Evolutionary conservation across 2,329 filamentous ascomycete genomes (phyloP), one percentile per base, ranked within the genome.

Genomic region (Scedosporium dehoogii): DNA sequence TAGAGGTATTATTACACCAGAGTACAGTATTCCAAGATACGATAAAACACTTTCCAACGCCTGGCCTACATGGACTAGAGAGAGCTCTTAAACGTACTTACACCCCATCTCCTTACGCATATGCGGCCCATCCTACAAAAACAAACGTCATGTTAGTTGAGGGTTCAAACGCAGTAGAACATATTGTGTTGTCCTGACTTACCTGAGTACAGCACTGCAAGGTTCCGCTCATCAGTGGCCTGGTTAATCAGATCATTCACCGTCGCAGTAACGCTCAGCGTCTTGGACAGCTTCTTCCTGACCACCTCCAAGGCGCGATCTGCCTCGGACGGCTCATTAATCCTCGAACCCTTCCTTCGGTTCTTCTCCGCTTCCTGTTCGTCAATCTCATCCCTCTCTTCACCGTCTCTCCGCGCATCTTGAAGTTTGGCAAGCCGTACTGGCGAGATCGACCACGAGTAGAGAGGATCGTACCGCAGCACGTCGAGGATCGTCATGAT

Each of bases 401-500:
- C 75, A 3, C 76, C 78, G 46, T 76, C 81, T 48, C 81, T 80
- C 55, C 86, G 78, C 7, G 82, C 84, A 68, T 85, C 83, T 69
- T 88, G 85, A 62, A 88, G 74, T 69, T 86, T 87, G 48, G 84
- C 83, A 63, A 88, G 74, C 21, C 85, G 80, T 41, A 87, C 78
- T 0, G 85, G 85, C 10, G 90, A 94, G 62, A 97, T 87, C 42
- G 91, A 93, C 94, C 94, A 99, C 64, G 87, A 94, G 73, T 97
- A 96, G 65, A 99, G 78, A 1, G 94, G 96, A 79, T 99, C 94
- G 74, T 97, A 97, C n/a, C 96, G 89, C 64, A 99, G 79, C 23
- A 99, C 96, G 71, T 99, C 96, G 21, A 99, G 85, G 61, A 99
- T 92, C 0, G 94, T 97, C 92, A 97, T 97, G 76, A 99, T 99